Evolutionary conservation across 2,329 filamentous ascomycete species (phyloP), one percentile per base, ranked within the genome.

Genomic region (Claviceps humidiphila): DNA sequence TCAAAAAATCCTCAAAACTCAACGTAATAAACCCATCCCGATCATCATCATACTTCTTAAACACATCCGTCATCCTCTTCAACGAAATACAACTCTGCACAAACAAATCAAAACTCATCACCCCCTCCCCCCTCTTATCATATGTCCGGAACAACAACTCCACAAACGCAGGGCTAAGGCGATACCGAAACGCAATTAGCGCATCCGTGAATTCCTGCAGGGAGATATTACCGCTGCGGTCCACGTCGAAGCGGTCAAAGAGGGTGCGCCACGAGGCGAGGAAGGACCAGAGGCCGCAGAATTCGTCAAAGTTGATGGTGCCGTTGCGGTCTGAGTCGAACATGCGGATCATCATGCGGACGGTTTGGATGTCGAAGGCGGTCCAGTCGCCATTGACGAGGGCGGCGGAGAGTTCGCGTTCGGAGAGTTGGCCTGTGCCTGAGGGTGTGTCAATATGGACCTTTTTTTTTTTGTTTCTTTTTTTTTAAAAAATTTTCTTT

Each of bases 261-360:
- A 98, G 82, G 43, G 82, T 83, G 59, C 93, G 82, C 93, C 93
- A 98, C 17, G 89, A 89, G 39, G 89, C 88, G 41, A 98, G 78
- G 70, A 97, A 98, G 17, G 87, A 88, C 93, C 93, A 98, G 22
- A 98, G 76, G 17, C 89, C 91, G 65, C 90, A 94, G 68, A 98
- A 98, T 69, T 97, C 93, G 58, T 93, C 84, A 67, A 95, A 97
- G 55, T 86, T 89, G 66, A 98, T 94, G 14, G 85, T 87, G 50
- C 90, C 89, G 56, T 80, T 86, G 60, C 87, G 85, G 70, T 96
- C 87, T 54, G 85, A 87, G 71, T 97, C 91, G 71, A 98, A 98
- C 93, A 98, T 97, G 64, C 90, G 86, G 59, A 98, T 96, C 90
- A 98, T 96, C 88, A 97, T 95, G 63, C 85, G 85, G 58, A 97